Conservation (phyloP, 805 yeast genomes). For the Grigorovia transvaalensis region DNA sequence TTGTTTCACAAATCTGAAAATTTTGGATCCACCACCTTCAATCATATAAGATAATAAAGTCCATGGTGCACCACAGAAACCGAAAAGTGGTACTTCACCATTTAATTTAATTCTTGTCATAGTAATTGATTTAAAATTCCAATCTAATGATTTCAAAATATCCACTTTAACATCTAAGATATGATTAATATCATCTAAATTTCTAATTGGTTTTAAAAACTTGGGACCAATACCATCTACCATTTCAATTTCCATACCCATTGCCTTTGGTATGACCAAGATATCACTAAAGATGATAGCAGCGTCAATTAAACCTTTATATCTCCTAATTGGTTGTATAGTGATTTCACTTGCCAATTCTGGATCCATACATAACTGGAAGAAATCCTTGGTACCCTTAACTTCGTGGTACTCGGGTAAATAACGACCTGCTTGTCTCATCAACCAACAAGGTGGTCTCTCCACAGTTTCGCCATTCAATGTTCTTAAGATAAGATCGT, state of each 20-base stretch:
- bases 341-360: slow-evolving; percentile 91
- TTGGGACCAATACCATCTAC: slow-evolving; percentile 90
- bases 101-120: slow-evolving; percentile 74
- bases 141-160: slow-evolving; percentile 65
- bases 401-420: slow-evolving; percentile 84
- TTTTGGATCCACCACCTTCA: slow-evolving; percentile 92
- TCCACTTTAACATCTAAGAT: slow-evolving; percentile 52
- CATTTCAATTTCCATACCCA: slow-evolving; percentile 94
- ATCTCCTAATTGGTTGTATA: slow-evolving; percentile 89
- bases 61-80: slow-evolving; percentile 98
- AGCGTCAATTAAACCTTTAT: slow-evolving; percentile 83
- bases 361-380: slow-evolving; percentile 90
- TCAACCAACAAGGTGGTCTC: slow-evolving; percentile 96
- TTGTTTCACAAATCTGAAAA: slow-evolving; percentile 83
- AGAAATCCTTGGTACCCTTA: slow-evolving; percentile 78
- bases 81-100: slow-evolving; percentile 89
- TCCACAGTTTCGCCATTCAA: slow-evolving; percentile 86
- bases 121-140: slow-evolving; percentile 94
- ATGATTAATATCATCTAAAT: slow-evolving; percentile 53
- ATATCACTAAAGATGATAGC: slow-evolving; percentile 96
- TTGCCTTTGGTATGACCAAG: slow-evolving; percentile 92
- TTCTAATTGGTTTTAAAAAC: slow-evolving; percentile 79
- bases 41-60: slow-evolving; percentile 93
- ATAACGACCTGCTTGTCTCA: slow-evolving; percentile 97
- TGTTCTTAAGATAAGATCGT: slow-evolving; percentile 85